Evolutionary conservation across 345 rosid genomes (phyloP).

Genomic region (Pelargonium nanum): DNA sequence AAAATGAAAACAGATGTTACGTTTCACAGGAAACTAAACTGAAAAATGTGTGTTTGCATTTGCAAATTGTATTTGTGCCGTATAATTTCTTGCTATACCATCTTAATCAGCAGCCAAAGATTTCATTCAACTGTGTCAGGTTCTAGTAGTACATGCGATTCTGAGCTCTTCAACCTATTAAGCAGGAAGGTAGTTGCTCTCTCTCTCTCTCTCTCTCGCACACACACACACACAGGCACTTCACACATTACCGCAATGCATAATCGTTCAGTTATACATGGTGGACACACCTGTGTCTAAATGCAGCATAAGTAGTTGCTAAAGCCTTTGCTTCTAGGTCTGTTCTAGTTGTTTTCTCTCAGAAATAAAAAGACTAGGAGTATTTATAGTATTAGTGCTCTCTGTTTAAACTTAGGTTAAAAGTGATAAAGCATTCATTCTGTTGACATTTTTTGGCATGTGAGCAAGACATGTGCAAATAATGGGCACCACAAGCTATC

Average conservation of each 20-base stretch:
- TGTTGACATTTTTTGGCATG: neutral
- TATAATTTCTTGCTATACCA: too few relatives aligned
- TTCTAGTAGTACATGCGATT: neutral
- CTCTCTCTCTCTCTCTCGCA: neutral
- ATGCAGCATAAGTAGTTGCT: neutral
- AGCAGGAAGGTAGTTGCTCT: neutral
- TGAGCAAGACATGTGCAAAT: neutral
- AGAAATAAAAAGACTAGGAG: too few relatives aligned
- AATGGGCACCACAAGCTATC: neutral
- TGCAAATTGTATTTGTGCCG: neutral
- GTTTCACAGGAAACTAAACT: neutral
- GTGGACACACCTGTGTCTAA: neutral
- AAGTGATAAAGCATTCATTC: neutral
- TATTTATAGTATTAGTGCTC: neutral
- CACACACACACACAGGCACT: too few relatives aligned
- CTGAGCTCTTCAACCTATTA: neutral
- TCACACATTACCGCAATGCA: too few relatives aligned
- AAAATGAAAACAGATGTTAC: neutral
- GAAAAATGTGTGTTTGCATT: neutral
- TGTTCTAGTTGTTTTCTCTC: neutral
- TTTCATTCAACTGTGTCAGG: neutral
- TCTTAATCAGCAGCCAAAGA: too few relatives aligned
- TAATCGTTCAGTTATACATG: neutral
- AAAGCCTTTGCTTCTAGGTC: neutral
- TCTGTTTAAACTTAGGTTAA: constrained; percentile 8